Conservation (phyloP, 495 filamentous ascomycete species). For the Xylaria acuta region DNA sequence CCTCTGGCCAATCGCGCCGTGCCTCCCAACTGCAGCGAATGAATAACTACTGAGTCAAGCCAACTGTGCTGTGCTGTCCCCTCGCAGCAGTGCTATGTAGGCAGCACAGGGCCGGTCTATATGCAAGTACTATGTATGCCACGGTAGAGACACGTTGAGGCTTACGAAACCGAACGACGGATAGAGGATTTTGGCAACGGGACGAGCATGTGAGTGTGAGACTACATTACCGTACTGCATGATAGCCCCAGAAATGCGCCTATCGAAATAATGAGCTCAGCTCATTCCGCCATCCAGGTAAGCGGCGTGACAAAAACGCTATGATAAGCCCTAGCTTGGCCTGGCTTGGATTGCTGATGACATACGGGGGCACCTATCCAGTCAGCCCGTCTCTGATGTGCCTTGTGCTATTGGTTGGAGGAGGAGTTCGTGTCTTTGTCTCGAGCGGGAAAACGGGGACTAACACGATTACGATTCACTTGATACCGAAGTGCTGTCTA, state of each 20-base stretch:
- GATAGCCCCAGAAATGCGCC: slow-evolving; percentile 17
- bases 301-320: slow-evolving; percentile 11
- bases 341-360: neutral
- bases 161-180: neutral
- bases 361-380: neutral
- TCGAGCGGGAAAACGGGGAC: neutral
- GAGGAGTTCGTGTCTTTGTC: neutral
- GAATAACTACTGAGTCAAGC: neutral
- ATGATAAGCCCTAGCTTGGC: slow-evolving; percentile 19
- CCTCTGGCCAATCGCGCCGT: neutral
- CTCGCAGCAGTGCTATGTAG: neutral
- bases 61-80: neutral
- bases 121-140: no score
- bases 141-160: neutral
- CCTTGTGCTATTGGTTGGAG: slow-evolving; percentile 1
- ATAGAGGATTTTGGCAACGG: neutral
- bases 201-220: neutral
- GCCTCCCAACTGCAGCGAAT: neutral
- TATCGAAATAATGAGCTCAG: slow-evolving; percentile 23
- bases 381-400: neutral
- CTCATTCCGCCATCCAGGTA: slow-evolving; percentile 15
- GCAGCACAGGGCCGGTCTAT: neutral
- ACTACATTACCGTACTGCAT: neutral
- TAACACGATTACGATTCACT: neutral
- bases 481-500: neutral